Conservation (phyloP, 768 basidiomycete genomes). For the Lentinus tigrinus region DNA sequence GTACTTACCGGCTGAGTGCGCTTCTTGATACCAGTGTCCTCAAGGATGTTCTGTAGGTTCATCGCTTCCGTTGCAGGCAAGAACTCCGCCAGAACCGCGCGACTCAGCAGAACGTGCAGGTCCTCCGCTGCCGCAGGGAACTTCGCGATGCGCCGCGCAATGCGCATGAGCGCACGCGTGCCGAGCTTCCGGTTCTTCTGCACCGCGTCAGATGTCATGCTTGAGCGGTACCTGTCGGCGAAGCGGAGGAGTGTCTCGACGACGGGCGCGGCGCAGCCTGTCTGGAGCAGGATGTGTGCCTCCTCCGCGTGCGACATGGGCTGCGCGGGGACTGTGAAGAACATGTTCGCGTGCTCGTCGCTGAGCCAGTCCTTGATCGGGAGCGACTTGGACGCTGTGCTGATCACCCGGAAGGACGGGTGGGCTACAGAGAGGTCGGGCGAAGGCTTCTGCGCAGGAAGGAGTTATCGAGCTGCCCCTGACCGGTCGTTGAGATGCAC, state of each 20-base stretch:
- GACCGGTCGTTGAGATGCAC: neutral
- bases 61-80: conserved; percentile 57
- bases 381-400: conserved; percentile 60
- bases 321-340: conserved; percentile 58
- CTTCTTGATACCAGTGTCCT: conserved; percentile 47
- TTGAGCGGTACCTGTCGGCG: conserved; percentile 56
- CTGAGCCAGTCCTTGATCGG: conserved; percentile 70
- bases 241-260: conserved; percentile 48
- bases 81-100: conserved; percentile 58
- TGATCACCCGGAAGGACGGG: conserved; percentile 59
- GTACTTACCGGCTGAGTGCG: conserved; percentile 42
- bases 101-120: conserved; percentile 45
- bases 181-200: conserved; percentile 65
- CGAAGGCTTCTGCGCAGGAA: conserved; percentile 13
- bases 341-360: conserved; percentile 70
- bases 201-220: conserved; percentile 53
- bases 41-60: conserved; percentile 49
- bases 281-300: conserved; percentile 42
- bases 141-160: conserved; percentile 47
- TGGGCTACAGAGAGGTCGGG: conserved; percentile 51
- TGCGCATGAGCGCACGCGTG: conserved; percentile 56
- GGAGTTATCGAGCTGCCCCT: neutral
- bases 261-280: conserved; percentile 43
- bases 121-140: conserved; percentile 43
- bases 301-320: conserved; percentile 61